Conservation (phyloP, 495 filamentous ascomycete species). For the Usnea hakonensis region DNA sequence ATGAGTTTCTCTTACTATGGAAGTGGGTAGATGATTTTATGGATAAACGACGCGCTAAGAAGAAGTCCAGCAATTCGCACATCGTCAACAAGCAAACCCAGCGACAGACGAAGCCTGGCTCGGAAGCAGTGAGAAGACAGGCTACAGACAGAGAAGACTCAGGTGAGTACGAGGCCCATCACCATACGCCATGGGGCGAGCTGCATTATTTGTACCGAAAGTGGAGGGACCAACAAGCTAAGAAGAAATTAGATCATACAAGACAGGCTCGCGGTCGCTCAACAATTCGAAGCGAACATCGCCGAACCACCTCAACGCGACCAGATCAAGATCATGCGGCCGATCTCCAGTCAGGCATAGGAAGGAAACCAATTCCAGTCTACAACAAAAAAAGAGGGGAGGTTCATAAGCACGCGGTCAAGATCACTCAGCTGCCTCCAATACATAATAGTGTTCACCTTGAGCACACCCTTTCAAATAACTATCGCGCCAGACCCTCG, state of each 20-base stretch:
- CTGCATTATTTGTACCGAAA: constrained; percentile 5
- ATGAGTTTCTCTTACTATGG: constrained; percentile 3
- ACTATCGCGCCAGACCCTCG: not conserved
- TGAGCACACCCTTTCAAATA: not conserved
- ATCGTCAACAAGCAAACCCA: not conserved
- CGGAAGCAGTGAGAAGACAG: constrained; percentile 2
- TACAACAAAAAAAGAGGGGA: constrained; percentile 7
- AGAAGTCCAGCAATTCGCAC: not conserved
- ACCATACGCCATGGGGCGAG: constrained; percentile 8
- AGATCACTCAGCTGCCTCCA: constrained; percentile 7
- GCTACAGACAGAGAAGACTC: constrained; percentile 4
- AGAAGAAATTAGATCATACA: constrained; percentile 8
- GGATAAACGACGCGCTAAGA: constrained; percentile 8
- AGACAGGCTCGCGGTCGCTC: not conserved
- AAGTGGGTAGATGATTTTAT: constrained; percentile 12
- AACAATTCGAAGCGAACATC: not conserved
- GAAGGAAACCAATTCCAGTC: constrained; percentile 1
- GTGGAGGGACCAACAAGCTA: not conserved
- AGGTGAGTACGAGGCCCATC: constrained; percentile 8
- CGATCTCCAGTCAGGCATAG: not conserved
- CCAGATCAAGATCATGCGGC: not conserved
- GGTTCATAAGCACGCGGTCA: constrained; percentile 7
- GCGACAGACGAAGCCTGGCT: not conserved
- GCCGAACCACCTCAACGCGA: not conserved
- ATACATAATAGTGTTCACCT: constrained; percentile 11